Conservation (phyloP, 768 basidiomycete genomes). For the Podaxis sp. region DNA sequence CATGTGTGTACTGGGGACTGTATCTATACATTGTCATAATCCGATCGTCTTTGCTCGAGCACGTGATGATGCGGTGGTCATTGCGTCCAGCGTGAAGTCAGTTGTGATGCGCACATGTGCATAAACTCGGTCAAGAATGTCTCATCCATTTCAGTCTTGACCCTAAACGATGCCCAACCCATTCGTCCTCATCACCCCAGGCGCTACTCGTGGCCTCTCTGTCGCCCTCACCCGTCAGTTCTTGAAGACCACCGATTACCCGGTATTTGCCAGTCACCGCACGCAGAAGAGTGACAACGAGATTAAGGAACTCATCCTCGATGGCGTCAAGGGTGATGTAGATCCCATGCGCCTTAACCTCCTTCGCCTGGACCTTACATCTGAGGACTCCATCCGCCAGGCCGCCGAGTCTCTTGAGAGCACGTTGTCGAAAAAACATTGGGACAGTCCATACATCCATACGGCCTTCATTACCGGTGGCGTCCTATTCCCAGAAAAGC, state of each 20-base stretch:
- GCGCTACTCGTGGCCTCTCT: constrained; percentile 54
- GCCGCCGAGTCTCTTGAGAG: constrained; percentile 42
- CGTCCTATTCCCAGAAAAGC: constrained; percentile 53
- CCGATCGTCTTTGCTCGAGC: neutral
- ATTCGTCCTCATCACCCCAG: constrained; percentile 52
- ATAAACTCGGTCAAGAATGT: neutral
- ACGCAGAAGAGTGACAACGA: constrained; percentile 28
- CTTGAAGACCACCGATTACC: constrained; percentile 45
- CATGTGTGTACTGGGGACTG: neutral
- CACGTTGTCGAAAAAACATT: constrained; percentile 25
- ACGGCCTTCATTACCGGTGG: constrained; percentile 58
- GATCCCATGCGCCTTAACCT: constrained; percentile 44
- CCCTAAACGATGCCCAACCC: constrained; percentile 28
- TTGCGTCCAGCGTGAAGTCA: neutral
- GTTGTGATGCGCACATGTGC: neutral
- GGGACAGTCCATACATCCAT: constrained; percentile 41
- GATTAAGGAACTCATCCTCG: constrained; percentile 41
- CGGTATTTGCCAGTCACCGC: constrained; percentile 57
- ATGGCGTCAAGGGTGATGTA: constrained; percentile 35
- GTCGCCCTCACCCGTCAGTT: constrained; percentile 54
- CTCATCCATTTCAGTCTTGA: constrained; percentile 2
- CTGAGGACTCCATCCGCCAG: constrained; percentile 46
- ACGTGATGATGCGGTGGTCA: constrained; percentile 7
- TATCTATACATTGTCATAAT: neutral
- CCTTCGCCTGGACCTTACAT: constrained; percentile 48